phyloP scores from a whole-genome alignment of 176 grass and related monocot genomes.

The Cenchrus purpureus region DNA sequence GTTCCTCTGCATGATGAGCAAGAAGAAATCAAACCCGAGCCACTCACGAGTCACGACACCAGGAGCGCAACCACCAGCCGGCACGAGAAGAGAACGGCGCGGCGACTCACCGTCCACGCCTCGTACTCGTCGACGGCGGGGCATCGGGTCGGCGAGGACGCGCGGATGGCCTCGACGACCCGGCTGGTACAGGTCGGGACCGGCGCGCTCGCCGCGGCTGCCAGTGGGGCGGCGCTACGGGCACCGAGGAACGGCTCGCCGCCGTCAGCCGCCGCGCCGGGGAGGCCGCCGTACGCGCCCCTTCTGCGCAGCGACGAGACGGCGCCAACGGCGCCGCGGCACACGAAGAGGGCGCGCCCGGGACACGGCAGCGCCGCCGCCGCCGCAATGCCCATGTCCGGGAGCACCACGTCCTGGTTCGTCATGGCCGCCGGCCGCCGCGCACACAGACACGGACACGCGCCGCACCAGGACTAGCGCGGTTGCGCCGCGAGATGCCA shows the following conservation, averaged over 20 bases:
- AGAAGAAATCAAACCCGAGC: not conserved
- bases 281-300: conserved; percentile 6
- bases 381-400: conserved; percentile 69
- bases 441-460: not conserved
- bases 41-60: not conserved
- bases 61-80: not conserved
- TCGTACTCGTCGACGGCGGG: conserved; percentile 48
- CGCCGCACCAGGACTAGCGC: not conserved
- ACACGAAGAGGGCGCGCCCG: conserved; percentile 32
- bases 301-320: conserved; percentile 18
- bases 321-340: conserved; percentile 39
- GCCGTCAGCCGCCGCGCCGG: conserved; percentile 8
- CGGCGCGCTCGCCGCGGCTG: not conserved
- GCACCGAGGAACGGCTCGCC: not conserved
- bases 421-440: conserved; percentile 46
- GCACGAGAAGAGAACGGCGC: not conserved
- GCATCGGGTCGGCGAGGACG: conserved; percentile 73
- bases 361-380: conserved; percentile 48
- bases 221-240: not conserved
- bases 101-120: conserved; percentile 61
- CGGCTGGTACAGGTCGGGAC: conserved; percentile 29
- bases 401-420: conserved; percentile 79
- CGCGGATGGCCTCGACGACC: conserved; percentile 78
- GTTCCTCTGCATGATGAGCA: conserved; percentile 51
- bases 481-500: not conserved